These are phyloP conservation scores for Aspergillus fructus DNA, from an alignment of 2,329 filamentous ascomycete species.

Conservation along the genomic window DNA sequence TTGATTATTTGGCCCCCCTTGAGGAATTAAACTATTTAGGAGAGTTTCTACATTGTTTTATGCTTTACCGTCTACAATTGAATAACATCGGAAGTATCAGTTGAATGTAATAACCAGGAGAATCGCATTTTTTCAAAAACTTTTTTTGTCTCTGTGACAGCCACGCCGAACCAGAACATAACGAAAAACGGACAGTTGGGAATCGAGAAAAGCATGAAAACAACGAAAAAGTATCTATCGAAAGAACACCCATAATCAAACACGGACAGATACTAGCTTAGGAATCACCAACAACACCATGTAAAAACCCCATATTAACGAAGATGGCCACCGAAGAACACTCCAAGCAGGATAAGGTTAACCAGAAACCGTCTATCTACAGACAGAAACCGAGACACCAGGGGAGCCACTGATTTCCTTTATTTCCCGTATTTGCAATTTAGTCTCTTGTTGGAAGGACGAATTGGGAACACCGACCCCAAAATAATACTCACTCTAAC, in stretches of 20 bases:
- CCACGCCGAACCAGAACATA: background rate
- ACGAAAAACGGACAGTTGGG: slow-evolving; percentile 16
- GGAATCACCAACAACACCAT: slow-evolving; percentile 19
- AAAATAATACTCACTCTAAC: background rate
- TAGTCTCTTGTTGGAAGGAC: background rate
- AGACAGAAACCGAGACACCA: background rate
- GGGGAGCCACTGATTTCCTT: background rate
- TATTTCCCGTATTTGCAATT: background rate
- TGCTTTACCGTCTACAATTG: background rate
- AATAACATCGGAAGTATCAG: background rate
- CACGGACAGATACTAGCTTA: slow-evolving; percentile 4
- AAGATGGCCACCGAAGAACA: slow-evolving; percentile 9
- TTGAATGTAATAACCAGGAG: background rate
- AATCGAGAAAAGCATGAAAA: slow-evolving; percentile 16
- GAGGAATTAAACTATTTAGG: too few relatives aligned
- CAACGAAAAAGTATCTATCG: slow-evolving; percentile 12
- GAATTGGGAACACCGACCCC: background rate
- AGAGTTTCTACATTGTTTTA: too few relatives aligned
- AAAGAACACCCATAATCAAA: slow-evolving; percentile 12
- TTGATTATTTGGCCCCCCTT: background rate
- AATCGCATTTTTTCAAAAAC: slow-evolving; percentile 7
- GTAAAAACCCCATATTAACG: slow-evolving; percentile 8
- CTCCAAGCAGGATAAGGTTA: slow-evolving; percentile 6
- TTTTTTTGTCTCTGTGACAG: slow-evolving; percentile 13
- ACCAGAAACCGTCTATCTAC: background rate